Base-by-base conservation (phyloP, 768 basidiomycete genomes). In the Termitomyces sp. region DNA sequence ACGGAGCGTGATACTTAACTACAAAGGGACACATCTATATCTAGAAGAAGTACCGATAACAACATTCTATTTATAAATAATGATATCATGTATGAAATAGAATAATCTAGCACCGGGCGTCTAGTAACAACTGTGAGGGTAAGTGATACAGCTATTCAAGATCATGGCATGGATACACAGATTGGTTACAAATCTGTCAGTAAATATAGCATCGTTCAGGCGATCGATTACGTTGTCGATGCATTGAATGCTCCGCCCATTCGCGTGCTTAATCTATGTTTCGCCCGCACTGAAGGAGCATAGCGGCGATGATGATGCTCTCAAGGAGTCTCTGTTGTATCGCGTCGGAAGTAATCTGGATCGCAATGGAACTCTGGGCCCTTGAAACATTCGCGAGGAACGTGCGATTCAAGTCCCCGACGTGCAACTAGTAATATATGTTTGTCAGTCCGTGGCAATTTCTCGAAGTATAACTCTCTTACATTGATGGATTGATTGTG, bases 231-330 rank as follows among this genome's bases (percentile, higher is more conserved):
- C n/a, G n/a, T n/a, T n/a, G n/a, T n/a, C n/a, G n/a, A n/a, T n/a
- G n/a, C n/a, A n/a, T n/a, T n/a, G n/a, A n/a, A n/a, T n/a, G n/a
- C n/a, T n/a, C n/a, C n/a, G n/a, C n/a, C n/a, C n/a, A n/a, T n/a
- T n/a, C n/a, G n/a, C n/a, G n/a, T n/a, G 31, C 20, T 64, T 64
- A 87, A 61, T 87, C 86, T 24, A 88, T 81, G 68, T 74, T 81
- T 55, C 78, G 80, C n/a, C 86, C 86, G 51, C 76, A 84, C 57
- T 81, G 82, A 45, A 88, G 72, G 24, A 88, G 71, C 5, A 82
- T 62, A 0, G 82, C 76, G 0, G 82, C 84, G 10, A 82, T 73
- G 28, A 87, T 65, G 56, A 74, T 69, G 8, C 75, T 66, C 24
- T 87, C 81, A 5, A 86, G 72, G 18, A 88, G 75, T 16, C 78